phyloP scores from a whole-genome alignment of 116 monocot species.

The Papilionanthe hybrid region DNA sequence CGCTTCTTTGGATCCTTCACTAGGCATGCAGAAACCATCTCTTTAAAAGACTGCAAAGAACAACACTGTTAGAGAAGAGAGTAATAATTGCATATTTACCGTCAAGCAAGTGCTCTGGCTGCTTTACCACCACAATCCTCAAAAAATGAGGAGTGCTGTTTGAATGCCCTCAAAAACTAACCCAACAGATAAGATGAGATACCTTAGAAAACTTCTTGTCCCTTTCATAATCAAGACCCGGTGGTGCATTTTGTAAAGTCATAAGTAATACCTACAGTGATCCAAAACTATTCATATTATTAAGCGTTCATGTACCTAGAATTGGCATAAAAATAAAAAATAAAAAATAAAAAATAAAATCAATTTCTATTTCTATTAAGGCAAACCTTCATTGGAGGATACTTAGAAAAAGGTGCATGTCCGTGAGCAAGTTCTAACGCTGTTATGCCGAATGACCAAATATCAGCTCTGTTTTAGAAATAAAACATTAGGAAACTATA shows the following conservation, averaged over 20 bases:
- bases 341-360: not conserved
- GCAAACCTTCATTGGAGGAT: slow-evolving; percentile 96
- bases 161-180: slow-evolving; percentile 8
- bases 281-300: not conserved
- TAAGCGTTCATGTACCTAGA: not conserved
- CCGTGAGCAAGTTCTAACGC: slow-evolving; percentile 97
- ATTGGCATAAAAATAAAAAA: not conserved
- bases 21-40: slow-evolving; percentile 64
- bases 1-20: slow-evolving; percentile 78
- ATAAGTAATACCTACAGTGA: slow-evolving; percentile 75
- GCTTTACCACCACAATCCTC: not conserved
- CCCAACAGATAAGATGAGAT: slow-evolving; percentile 5
- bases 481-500: not conserved
- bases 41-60: slow-evolving; percentile 74
- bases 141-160: not conserved
- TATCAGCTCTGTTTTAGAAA: slow-evolving; percentile 75
- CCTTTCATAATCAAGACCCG: slow-evolving; percentile 88
- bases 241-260: slow-evolving; percentile 97
- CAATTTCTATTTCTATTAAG: not conserved
- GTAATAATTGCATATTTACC: not conserved
- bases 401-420: slow-evolving; percentile 99
- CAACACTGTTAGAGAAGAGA: not conserved
- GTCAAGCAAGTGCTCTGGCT: slow-evolving; percentile 1
- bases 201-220: slow-evolving; percentile 91
- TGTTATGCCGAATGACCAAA: slow-evolving; percentile 87